Evolutionary conservation across 179 eudicot genomes (phyloP).

Genomic region (Pouteria campechiana): DNA sequence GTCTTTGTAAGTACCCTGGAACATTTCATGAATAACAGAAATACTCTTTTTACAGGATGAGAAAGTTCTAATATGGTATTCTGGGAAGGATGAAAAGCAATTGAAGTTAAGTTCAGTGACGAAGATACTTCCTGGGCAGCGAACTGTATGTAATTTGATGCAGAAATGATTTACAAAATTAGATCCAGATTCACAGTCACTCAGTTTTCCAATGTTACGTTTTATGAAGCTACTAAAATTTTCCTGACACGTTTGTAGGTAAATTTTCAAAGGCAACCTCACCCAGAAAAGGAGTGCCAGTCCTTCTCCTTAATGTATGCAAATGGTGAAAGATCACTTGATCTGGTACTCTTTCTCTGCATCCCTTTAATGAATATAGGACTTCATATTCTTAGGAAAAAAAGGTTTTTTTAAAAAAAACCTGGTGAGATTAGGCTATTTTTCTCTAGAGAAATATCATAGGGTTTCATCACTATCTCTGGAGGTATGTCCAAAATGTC

Average conservation of each 20-base stretch:
- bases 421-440: too few species aligned
- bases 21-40: not conserved
- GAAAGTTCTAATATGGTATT: slow-evolving; percentile 30
- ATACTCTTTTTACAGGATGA: slow-evolving; percentile 23
- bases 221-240: not conserved
- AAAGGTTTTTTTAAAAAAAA: not conserved
- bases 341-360: slow-evolving; percentile 39
- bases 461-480: too few species aligned
- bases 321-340: slow-evolving; percentile 22
- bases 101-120: slow-evolving; percentile 21
- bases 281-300: slow-evolving; percentile 24
- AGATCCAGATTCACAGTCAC: not conserved
- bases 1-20: not conserved
- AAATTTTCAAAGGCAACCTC: slow-evolving; percentile 20
- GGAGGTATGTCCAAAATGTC: too few species aligned
- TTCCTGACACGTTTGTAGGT: slow-evolving; percentile 4
- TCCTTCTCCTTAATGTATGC: slow-evolving; percentile 21
- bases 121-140: slow-evolving; percentile 19
- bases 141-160: slow-evolving; percentile 16
- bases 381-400: not conserved
- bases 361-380: too few species aligned
- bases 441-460: too few species aligned
- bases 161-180: not conserved
- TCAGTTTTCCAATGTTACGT: not conserved
- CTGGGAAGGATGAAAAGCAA: slow-evolving; percentile 30